Evolutionary conservation across 805 yeast species (phyloP).

Genomic region (Starmerella bombicola): DNA sequence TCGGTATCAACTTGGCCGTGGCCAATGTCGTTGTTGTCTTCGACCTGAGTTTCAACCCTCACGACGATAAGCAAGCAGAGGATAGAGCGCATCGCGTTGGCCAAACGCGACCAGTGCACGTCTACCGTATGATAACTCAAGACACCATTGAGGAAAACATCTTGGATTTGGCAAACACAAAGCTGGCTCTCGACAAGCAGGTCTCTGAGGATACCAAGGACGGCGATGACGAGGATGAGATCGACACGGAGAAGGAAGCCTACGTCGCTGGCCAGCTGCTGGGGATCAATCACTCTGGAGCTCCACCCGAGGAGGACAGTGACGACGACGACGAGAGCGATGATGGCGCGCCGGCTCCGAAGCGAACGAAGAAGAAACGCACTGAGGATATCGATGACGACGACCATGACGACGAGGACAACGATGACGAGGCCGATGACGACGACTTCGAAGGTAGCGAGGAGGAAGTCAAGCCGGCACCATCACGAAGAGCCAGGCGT

Average conservation of each 20-base stretch:
- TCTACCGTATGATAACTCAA: conserved; percentile 57
- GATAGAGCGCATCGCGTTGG: conserved; percentile 98
- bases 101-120: conserved; percentile 71
- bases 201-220: conserved; percentile 27
- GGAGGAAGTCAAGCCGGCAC: not conserved
- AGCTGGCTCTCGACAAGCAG: conserved; percentile 65
- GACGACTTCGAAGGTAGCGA: not conserved
- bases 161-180: conserved; percentile 72
- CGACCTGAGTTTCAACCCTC: conserved; percentile 94
- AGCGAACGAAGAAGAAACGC: conserved; percentile 4
- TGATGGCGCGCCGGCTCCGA: not conserved
- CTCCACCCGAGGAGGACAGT: not conserved
- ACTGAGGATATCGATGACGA: conserved; percentile 4
- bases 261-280: conserved; percentile 30
- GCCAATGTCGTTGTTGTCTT: conserved; percentile 85
- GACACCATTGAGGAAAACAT: conserved; percentile 84
- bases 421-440: not conserved
- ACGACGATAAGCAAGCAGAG: conserved; percentile 97
- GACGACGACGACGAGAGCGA: conserved; percentile 6
- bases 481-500: not conserved
- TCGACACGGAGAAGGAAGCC: conserved; percentile 30
- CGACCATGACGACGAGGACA: not conserved
- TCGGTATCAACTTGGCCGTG: conserved; percentile 91
- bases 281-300: conserved; percentile 3
- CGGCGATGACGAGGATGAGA: conserved; percentile 25